Conservation (phyloP, 371 early-diverging fungal genomes). For the Apophysomyces ossiformis region DNA sequence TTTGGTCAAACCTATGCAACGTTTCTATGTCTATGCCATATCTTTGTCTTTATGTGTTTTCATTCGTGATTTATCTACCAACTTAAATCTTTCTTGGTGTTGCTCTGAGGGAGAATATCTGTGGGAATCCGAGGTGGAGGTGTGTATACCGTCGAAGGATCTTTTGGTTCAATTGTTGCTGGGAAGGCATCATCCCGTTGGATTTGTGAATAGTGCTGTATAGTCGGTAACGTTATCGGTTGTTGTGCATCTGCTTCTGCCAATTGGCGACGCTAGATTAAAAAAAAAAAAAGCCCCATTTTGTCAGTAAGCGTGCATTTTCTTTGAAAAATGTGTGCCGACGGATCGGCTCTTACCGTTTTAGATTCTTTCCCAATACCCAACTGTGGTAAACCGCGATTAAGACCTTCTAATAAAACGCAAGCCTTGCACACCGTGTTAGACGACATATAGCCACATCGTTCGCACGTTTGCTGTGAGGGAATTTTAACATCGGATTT, state of each 20-base stretch:
- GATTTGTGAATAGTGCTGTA: conserved; percentile 51
- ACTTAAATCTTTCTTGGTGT: conserved; percentile 36
- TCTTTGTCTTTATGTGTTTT: not conserved
- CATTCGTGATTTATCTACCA: conserved; percentile 32
- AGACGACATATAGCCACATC: conserved; percentile 96
- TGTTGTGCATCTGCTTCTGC: conserved; percentile 21
- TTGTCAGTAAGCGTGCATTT: no score
- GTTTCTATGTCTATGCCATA: not conserved
- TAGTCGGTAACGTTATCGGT: conserved; percentile 12
- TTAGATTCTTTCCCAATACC: conserved; percentile 56
- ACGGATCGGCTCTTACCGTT: conserved; percentile 32
- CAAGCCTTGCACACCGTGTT: conserved; percentile 95
- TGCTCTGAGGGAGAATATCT: conserved; percentile 24
- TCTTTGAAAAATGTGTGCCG: not conserved
- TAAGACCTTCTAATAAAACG: conserved; percentile 90
- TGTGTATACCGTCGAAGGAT: conserved; percentile 44
- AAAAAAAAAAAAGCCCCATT: not conserved
- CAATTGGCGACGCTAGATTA: conserved; percentile 30
- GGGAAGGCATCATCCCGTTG: conserved; percentile 42
- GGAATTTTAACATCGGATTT: conserved; percentile 74
- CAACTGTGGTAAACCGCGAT: conserved; percentile 83
- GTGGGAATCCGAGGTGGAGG: conserved; percentile 51
- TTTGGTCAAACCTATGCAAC: not conserved
- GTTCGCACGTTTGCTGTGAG: conserved; percentile 71
- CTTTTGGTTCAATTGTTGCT: conserved; percentile 32